Conservation (phyloP, 495 filamentous ascomycete genomes). For the Neurospora sp. region DNA sequence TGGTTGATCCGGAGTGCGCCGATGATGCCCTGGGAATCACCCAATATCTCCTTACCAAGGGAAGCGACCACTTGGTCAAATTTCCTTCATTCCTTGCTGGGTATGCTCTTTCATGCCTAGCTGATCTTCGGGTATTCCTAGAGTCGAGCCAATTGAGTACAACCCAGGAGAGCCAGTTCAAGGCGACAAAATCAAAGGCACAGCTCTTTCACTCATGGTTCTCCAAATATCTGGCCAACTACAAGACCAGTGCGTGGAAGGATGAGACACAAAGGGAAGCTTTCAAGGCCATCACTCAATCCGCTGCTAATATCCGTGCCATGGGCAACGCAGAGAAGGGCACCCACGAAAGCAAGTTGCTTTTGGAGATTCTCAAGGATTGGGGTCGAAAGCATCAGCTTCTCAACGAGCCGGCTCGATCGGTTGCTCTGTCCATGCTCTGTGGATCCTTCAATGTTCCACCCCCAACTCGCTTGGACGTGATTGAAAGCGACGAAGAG, state of each 20-base stretch:
- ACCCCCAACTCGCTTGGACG: slow-evolving; percentile 43
- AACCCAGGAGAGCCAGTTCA: slow-evolving; percentile 67
- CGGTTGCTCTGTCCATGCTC: slow-evolving; percentile 63
- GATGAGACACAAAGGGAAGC: slow-evolving; percentile 34
- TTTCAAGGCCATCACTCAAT: slow-evolving; percentile 54
- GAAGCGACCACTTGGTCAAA: slow-evolving; percentile 51
- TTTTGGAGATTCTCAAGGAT: slow-evolving; percentile 66
- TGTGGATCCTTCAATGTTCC: slow-evolving; percentile 59
- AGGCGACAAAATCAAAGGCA: slow-evolving; percentile 55
- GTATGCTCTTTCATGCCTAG: slow-evolving; percentile 61
- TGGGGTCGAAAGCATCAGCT: slow-evolving; percentile 49
- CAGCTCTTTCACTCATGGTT: slow-evolving; percentile 65
- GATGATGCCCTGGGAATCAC: slow-evolving; percentile 83
- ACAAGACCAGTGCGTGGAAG: slow-evolving; percentile 40
- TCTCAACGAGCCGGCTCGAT: slow-evolving; percentile 55
- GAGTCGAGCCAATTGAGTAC: slow-evolving; percentile 54
- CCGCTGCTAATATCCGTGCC: slow-evolving; percentile 47
- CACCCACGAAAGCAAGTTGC: slow-evolving; percentile 59
- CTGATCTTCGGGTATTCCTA: slow-evolving; percentile 64
- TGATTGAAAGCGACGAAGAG: slow-evolving; percentile 50
- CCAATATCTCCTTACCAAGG: slow-evolving; percentile 70
- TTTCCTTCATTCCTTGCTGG: slow-evolving; percentile 69
- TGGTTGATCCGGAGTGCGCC: slow-evolving; percentile 76
- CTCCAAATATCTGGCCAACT: slow-evolving; percentile 46
- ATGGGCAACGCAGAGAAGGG: slow-evolving; percentile 50